Base-by-base conservation (phyloP, 495 filamentous ascomycete genomes). In the Podospora comata region DNA sequence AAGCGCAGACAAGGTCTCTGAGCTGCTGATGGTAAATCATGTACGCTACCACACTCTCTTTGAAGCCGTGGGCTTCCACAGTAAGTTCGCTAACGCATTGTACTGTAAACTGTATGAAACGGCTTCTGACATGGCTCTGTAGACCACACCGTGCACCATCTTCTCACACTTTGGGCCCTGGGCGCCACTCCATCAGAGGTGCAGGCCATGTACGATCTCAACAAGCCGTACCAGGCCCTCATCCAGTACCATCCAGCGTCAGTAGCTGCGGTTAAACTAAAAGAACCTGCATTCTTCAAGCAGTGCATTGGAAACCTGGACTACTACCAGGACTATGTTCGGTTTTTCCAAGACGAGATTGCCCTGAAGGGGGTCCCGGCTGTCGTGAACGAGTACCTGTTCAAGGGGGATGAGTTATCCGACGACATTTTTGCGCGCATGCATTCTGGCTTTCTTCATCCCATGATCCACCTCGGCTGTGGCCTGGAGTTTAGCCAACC, bases 391-490 rank as follows among this genome's bases (percentile, higher is more conserved):
- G 64, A 65, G 28, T 65, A 65, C 26, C 9, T 65, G 13, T 58
- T 65, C 53, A 59, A 65, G n/a, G 64, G 64, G 7, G 54, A 58
- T 19, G 64, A 58, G 1, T 55, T 26, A 11, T 53, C 67, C 2
- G 39, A 64, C 11, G 30, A 32, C 28, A 39, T 64, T 11, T 28
- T 62, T 56, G 44, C 13, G 16, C 18, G 55, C 54, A 53, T 39
- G 26, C 55, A 19, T 58, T 3, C 64, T 86, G 88, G 86, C 20
- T 84, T 91, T 68, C 71, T 91, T 3, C 90, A 93, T 71, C 89
- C 88, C 2, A 68, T 91, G 6, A 92, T 93, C 70, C 89, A 91
- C 67, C 79, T 92, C 4, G 88, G 88, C 0, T 91, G 90, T 69
- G 89, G 84, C 0, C 70, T 92, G 23, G 89, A 92, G 69, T 91